A percentile compares a stretch with the other conserved stretches of the same genome.
Evolutionary conservation across 164 flowering plant genomes (phyloP).

Genomic region (Sedum album): DNA sequence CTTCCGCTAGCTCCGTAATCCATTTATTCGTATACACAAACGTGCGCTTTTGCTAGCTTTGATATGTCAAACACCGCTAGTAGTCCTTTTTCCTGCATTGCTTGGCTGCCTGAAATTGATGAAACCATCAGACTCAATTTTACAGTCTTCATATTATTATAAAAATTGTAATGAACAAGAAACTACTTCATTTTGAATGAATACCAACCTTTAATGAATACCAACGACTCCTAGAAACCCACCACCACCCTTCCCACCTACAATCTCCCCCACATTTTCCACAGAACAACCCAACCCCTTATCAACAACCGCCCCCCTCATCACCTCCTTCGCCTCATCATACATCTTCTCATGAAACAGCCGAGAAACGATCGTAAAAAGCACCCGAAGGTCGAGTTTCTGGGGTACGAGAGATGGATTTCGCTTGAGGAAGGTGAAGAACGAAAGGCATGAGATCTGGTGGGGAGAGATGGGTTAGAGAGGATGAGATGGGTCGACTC

Average conservation of each 20-base stretch:
- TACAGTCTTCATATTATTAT: no score
- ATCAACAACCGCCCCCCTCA: background rate
- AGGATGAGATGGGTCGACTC: no score
- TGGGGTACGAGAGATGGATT: slow-evolving; percentile 16
- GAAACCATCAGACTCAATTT: no score
- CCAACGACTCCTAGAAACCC: no score
- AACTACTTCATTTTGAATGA: no score
- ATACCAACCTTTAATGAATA: no score
- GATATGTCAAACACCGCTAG: slow-evolving; percentile 21
- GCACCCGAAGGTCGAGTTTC: slow-evolving; percentile 27
- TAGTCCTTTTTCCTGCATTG: slow-evolving; percentile 18
- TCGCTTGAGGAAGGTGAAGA: no score
- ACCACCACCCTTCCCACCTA: background rate
- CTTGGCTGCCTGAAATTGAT: no score
- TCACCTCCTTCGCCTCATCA: background rate
- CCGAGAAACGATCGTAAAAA: background rate
- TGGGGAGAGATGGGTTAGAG: no score
- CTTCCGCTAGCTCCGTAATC: no score
- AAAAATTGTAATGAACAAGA: no score
- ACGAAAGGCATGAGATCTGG: no score
- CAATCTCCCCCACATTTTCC: background rate
- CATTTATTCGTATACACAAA: slow-evolving; percentile 21
- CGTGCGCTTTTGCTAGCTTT: slow-evolving; percentile 28
- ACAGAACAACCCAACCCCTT: background rate
- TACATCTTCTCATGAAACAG: slow-evolving; percentile 18